Conservation (phyloP, 2,329 filamentous ascomycete genomes). For the Trichoderma sp. region DNA sequence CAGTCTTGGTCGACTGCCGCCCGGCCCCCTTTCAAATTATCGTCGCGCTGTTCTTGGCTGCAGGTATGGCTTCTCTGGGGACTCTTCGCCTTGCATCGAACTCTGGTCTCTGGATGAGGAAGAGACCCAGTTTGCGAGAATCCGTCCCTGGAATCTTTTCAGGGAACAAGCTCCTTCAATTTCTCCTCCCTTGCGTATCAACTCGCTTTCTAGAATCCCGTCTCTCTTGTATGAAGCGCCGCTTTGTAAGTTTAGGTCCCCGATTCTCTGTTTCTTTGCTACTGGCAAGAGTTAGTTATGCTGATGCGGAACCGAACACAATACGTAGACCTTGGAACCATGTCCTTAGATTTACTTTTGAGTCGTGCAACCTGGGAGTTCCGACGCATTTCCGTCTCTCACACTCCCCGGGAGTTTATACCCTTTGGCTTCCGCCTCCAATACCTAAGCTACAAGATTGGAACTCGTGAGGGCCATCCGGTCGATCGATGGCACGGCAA, state of each 20-base stretch:
- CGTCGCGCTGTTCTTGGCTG: not conserved
- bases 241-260: not conserved
- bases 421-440: not conserved
- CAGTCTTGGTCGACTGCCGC: not conserved
- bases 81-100: not conserved
- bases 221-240: not conserved
- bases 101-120: not conserved
- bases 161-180: not conserved
- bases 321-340: not conserved
- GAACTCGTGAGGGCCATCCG: not conserved
- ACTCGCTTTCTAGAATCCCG: not conserved
- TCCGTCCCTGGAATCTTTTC: not conserved
- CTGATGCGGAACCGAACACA: not conserved
- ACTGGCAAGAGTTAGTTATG: not conserved
- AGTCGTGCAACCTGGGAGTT: not conserved
- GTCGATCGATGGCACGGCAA: not conserved
- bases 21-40: not conserved
- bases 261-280: not conserved
- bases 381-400: not conserved
- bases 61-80: not conserved
- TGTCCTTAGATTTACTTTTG: not conserved
- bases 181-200: not conserved
- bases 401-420: not conserved
- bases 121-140: not conserved
- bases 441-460: not conserved